A percentile compares a stretch with the other conserved stretches of the same genome.
These are phyloP conservation scores for Fusarium temperatum DNA, from an alignment of 2,329 filamentous ascomycete species.

Conservation along the genomic window DNA sequence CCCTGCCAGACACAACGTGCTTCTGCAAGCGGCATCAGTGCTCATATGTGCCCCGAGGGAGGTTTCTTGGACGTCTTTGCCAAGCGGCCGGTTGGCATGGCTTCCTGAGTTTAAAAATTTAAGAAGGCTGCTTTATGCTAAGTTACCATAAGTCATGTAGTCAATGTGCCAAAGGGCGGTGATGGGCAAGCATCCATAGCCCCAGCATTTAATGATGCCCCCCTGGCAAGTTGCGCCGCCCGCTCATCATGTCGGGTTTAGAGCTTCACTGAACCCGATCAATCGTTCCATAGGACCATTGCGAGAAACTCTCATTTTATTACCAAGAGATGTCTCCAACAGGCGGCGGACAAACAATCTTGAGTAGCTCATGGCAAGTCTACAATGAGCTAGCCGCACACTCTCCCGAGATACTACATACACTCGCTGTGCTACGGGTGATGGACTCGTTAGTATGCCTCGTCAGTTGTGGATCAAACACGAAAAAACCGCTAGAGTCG, in stretches of 20 bases:
- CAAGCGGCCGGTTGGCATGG: not conserved
- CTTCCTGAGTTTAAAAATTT: accelerated
- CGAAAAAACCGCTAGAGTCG: not conserved
- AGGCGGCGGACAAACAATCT: not conserved
- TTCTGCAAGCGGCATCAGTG: not conserved
- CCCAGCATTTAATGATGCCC: not conserved
- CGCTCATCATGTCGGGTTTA: not conserved
- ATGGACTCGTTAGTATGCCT: not conserved
- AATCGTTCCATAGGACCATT: not conserved
- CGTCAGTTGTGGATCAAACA: not conserved
- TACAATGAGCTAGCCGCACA: not conserved
- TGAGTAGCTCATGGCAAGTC: not conserved
- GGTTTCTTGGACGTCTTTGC: not conserved
- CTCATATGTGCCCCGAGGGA: not conserved
- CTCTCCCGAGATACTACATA: not conserved
- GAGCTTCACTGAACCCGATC: not conserved
- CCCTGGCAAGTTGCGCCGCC: not conserved
- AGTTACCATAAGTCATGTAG: not conserved
- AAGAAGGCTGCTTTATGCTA: not conserved
- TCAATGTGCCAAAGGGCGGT: not conserved
- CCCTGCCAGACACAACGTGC: not conserved
- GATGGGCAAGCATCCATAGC: not conserved
- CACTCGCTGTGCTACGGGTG: not conserved
- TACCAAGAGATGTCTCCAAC: not conserved
- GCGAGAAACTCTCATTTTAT: not conserved